Base-by-base conservation (phyloP, 2,329 filamentous ascomycete species). In the Diplocarpon mali region DNA sequence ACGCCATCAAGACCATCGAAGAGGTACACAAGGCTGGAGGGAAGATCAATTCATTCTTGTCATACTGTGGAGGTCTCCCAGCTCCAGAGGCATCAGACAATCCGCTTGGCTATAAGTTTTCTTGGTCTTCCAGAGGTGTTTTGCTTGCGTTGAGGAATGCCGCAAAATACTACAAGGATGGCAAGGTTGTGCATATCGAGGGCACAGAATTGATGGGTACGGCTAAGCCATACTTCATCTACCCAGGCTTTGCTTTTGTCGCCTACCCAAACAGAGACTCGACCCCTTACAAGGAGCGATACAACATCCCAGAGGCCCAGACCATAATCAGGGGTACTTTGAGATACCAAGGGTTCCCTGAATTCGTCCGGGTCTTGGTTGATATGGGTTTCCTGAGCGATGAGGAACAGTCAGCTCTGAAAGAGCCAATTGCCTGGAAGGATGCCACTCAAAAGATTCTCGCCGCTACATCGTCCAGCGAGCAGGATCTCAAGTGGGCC, bases 241-340 rank as follows among this genome's bases (percentile, higher is more conserved):
- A 88, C 70, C 84, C 85, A 30, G 85, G 86, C 48, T 95, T 80
- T 64, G 81, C 83, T 41, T 90, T 94, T 58, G 88, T 95, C 55
- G 87, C 83, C 35, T 96, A 96, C 69, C 84, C 85, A 46, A 96
- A 96, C 78, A 75, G 89, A 57, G 89, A 96, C 68, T 89, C 81
- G 15, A 92, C 85, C 13, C 73, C 76, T 8, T 96, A 92, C 78
- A 81, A 79, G 62, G 82, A 94, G 72, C 79, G 85, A 51, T 95
- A 95, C 75, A 69, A 78, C 66, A 95, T 95, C 60, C 88, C 89
- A 41, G 90, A 96, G 70, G 87, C 86, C 12, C 68, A 94, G 66
- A 95, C 85, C 41, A 78, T 95, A 58, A 72, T 95, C 63, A 76
- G 87, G 41, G 85, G 85, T 51, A 93, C 88, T 27, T 75, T 95